Base-by-base conservation (phyloP, 73 alveolate genomes). In the Tetrahymena borealis region DNA sequence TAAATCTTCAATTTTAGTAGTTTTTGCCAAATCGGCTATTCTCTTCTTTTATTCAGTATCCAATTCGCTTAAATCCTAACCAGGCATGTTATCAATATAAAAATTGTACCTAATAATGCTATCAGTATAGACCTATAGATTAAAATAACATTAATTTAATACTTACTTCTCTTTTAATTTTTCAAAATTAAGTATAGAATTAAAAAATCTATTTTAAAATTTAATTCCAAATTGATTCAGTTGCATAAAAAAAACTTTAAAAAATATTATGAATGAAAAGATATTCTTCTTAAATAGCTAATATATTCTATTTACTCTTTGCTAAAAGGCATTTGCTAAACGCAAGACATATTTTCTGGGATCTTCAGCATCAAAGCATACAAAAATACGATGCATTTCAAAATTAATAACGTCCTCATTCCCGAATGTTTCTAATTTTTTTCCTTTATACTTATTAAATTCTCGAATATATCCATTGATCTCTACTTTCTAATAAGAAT, bases 1-100 rank as follows among this genome's bases (percentile, higher is more conserved):
- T 39, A 85, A 78, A 39, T 85, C 90, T 33, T 93, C 95, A 28
- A 93, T 32, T 28, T 93, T 93, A 38, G 90, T 93, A 15, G 95
- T 93, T 33, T 95, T 95, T n/a, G 97, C 97, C 38, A 43, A 39
- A 40, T 38, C 28, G n/a, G 90, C 96, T 1, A 97, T 95, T 93
- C 98, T 93, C 90, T 95, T 96, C 41, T 97, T 96, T 91, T 96
- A 95, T 91, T 96, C 98, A 77, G 93, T 93, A 90, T 97, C 98
- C 13, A 97, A 92, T 92, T 97, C 98, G 32, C 97, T 97, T 33
- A 97, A 92, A 91, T 97, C 98, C 24, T 96, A 97, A 31, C 97
- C 93, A 5, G 99, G 98, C 99, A 97, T 97, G 40, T 96, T 96
- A 60, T 97, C 99, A 32, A 97, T 96, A 94, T 79, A 97, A 94